Evolutionary conservation across 1,284 basidiomycete species (phyloP).

Genomic region (Pseudomicrostroma phylloplanum): DNA sequence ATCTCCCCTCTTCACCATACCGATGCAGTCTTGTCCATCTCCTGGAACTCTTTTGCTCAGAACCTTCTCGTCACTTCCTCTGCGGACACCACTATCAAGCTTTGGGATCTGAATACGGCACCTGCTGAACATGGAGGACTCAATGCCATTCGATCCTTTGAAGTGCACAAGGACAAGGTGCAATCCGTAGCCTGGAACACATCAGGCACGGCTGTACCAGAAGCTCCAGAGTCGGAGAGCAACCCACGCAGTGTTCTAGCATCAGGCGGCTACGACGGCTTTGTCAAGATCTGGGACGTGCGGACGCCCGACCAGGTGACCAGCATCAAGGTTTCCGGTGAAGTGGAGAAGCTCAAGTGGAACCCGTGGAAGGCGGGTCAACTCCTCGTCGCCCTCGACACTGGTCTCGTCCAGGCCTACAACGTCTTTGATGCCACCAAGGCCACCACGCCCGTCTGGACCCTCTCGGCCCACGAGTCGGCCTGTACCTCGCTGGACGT

Average conservation of each 20-base stretch:
- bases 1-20: slow-evolving; percentile 63
- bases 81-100: slow-evolving; percentile 89
- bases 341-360: slow-evolving; percentile 91
- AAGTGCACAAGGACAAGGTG: slow-evolving; percentile 89
- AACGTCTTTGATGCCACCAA: slow-evolving; percentile 71
- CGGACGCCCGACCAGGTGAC: slow-evolving; percentile 72
- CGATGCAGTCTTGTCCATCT: slow-evolving; percentile 82
- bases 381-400: slow-evolving; percentile 68
- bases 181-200: slow-evolving; percentile 94
- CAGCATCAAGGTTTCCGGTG: slow-evolving; percentile 71
- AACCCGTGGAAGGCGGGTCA: slow-evolving; percentile 83
- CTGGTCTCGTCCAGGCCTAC: slow-evolving; percentile 57
- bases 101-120: slow-evolving; percentile 82
- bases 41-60: slow-evolving; percentile 83
- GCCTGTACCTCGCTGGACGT: slow-evolving; percentile 85
- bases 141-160: slow-evolving; percentile 73
- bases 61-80: slow-evolving; percentile 86
- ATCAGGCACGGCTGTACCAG: slow-evolving; percentile 56
- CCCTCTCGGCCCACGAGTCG: slow-evolving; percentile 88
- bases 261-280: slow-evolving; percentile 84
- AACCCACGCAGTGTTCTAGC: background rate
- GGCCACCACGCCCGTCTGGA: slow-evolving; percentile 69
- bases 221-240: slow-evolving; percentile 63
- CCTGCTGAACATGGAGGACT: slow-evolving; percentile 49
- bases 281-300: slow-evolving; percentile 85